phyloP scores from a whole-genome alignment of 768 basidiomycete species.

The Kondoa malvinella region DNA sequence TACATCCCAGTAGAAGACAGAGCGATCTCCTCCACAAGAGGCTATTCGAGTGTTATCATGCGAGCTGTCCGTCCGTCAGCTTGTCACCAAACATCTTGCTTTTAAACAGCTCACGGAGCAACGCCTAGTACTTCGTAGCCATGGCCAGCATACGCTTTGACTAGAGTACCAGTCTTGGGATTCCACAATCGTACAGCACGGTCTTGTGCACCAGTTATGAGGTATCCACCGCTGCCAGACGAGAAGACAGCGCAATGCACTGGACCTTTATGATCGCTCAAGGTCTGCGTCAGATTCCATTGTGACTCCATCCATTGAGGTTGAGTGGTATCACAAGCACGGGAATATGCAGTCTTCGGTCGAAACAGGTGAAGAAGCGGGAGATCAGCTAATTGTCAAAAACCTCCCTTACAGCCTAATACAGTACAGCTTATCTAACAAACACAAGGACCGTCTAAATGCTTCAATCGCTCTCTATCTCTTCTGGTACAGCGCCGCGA shows the following conservation, averaged over 20 bases:
- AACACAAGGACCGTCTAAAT: too few relatives aligned
- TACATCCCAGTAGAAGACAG: constrained; percentile 92
- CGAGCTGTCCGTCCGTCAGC: constrained; percentile 41
- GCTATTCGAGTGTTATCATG: constrained; percentile 90
- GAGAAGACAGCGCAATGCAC: constrained; percentile 86
- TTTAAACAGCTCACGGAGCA: constrained; percentile 29
- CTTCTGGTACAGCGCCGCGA: neutral
- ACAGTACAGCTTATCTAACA: neutral
- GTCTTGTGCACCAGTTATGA: constrained; percentile 87
- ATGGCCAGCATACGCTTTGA: constrained; percentile 78
- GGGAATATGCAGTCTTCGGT: too few relatives aligned
- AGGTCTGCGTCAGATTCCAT: constrained; percentile 20
- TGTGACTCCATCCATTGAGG: neutral
- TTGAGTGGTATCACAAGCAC: neutral
- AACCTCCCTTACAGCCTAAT: neutral
- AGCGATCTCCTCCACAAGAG: constrained; percentile 82
- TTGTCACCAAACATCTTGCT: neutral
- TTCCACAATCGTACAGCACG: constrained; percentile 82
- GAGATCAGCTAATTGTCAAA: too few relatives aligned
- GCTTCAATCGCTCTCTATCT: neutral
- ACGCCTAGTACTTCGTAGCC: constrained; percentile 89
- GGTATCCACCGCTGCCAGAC: constrained; percentile 68
- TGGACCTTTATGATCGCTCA: constrained; percentile 41
- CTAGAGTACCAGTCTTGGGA: constrained; percentile 62
- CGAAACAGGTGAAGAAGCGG: too few relatives aligned